Conservation (phyloP, 768 basidiomycete genomes). For the Auricularia cornea region DNA sequence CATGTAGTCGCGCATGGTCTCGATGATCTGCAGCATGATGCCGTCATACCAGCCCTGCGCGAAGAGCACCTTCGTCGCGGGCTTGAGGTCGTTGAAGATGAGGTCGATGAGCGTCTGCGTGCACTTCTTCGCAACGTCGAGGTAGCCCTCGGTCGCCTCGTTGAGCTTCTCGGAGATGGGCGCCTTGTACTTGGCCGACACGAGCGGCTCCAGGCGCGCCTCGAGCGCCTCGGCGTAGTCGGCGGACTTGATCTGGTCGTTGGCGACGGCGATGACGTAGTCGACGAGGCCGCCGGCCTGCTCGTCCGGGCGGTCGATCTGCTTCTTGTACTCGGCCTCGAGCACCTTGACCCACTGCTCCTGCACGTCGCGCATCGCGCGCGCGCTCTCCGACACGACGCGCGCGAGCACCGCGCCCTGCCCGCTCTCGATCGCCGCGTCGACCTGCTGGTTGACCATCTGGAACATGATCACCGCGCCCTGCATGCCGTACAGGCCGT, state of each 20-base stretch:
- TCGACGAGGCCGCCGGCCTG: slow-evolving; percentile 83
- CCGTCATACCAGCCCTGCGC: slow-evolving; percentile 85
- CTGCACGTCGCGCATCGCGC: slow-evolving; percentile 85
- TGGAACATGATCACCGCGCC: slow-evolving; percentile 94
- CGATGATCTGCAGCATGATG: slow-evolving; percentile 77
- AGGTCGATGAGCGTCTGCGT: slow-evolving; percentile 89
- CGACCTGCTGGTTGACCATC: slow-evolving; percentile 96
- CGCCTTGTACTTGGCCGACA: slow-evolving; percentile 83
- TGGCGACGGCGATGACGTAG: slow-evolving; percentile 93
- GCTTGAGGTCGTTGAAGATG: slow-evolving; percentile 89
- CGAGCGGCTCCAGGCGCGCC: slow-evolving; percentile 79
- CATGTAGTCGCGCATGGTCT: slow-evolving; percentile 96
- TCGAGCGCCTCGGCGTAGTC: slow-evolving; percentile 86
- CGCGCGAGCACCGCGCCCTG: slow-evolving; percentile 89
- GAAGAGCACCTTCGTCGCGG: slow-evolving; percentile 79
- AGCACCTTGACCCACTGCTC: slow-evolving; percentile 79
- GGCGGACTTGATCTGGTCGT: slow-evolving; percentile 95
- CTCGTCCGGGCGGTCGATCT: slow-evolving; percentile 82
- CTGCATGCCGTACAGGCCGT: slow-evolving; percentile 85
- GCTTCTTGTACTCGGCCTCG: slow-evolving; percentile 80
- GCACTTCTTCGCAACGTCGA: slow-evolving; percentile 97
- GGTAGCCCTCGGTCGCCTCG: slow-evolving; percentile 95
- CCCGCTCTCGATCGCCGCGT: slow-evolving; percentile 89
- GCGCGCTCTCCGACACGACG: slow-evolving; percentile 79
- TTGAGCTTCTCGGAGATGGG: slow-evolving; percentile 82